Evolutionary conservation across 2,329 filamentous ascomycete genomes (phyloP).

Genomic region (Tolypocladium inflatum): DNA sequence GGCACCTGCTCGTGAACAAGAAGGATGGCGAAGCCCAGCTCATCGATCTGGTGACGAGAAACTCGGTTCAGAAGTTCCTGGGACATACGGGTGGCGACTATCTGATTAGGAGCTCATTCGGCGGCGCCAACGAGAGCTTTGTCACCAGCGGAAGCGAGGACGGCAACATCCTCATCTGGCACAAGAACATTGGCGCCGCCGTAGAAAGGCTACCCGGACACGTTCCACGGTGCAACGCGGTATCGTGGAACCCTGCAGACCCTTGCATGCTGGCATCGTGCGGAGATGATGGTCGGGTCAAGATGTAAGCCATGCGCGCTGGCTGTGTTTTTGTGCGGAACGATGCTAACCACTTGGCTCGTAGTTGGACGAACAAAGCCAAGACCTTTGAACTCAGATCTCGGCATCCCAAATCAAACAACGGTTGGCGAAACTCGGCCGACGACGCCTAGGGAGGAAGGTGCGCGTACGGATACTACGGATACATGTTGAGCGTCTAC

Average conservation of each 20-base stretch:
- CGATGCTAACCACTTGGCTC: not conserved
- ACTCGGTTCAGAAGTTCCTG: conserved; percentile 63
- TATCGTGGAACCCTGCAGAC: conserved; percentile 80
- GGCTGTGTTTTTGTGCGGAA: not conserved
- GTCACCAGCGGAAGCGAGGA: conserved; percentile 85
- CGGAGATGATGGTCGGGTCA: conserved; percentile 76
- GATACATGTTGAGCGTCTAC: not conserved
- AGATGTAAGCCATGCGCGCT: conserved; percentile 56
- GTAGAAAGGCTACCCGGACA: conserved; percentile 74
- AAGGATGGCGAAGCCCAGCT: conserved; percentile 68
- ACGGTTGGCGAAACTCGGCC: conserved; percentile 9
- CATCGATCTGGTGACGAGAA: conserved; percentile 64
- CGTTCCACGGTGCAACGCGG: conserved; percentile 68
- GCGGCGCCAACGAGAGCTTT: conserved; percentile 86
- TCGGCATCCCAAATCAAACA: conserved; percentile 4
- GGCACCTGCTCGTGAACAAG: conserved; percentile 73
- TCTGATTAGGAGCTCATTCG: conserved; percentile 76
- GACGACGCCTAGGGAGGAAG: conserved; percentile 4
- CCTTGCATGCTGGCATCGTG: conserved; percentile 82
- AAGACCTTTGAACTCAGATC: conserved; percentile 10
- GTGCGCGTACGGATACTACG: not conserved
- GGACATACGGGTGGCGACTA: conserved; percentile 68
- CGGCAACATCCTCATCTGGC: conserved; percentile 76
- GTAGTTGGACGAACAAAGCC: conserved; percentile 15
- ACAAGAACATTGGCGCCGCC: conserved; percentile 68